These are phyloP conservation scores for Microsporum audouinii DNA, from an alignment of 2,329 filamentous ascomycete species.

Conservation along the genomic window DNA sequence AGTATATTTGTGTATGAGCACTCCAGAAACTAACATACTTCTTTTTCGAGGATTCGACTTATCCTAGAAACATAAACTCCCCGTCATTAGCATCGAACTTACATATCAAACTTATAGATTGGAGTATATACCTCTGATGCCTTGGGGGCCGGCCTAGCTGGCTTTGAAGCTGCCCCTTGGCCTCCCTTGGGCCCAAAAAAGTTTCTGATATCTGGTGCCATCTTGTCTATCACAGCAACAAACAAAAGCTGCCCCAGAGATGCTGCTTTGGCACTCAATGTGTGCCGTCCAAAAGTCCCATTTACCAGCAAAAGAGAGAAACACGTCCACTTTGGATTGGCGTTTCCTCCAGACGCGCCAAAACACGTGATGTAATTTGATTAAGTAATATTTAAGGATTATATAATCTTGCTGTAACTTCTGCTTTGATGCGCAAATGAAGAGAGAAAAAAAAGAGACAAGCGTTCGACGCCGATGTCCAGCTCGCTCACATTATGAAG, in stretches of 20 bases:
- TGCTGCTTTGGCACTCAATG: not conserved
- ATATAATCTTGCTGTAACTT: not conserved
- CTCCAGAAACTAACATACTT: constrained; percentile 20
- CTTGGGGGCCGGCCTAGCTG: constrained; percentile 33
- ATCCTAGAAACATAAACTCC: constrained; percentile 16
- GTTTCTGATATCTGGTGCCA: constrained; percentile 77
- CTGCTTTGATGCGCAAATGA: not conserved
- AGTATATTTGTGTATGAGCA: not conserved
- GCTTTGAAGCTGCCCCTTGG: constrained; percentile 43
- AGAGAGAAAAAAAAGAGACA: not conserved
- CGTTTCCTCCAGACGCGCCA: constrained; percentile 10
- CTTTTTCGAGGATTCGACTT: constrained; percentile 24
- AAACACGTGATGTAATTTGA: constrained; percentile 9
- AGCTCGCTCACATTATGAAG: constrained; percentile 20
- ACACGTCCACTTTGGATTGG: constrained; percentile 2
- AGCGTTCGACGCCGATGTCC: not conserved
- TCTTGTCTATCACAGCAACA: constrained; percentile 27
- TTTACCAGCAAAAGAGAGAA: not conserved
- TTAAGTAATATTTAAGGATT: not conserved
- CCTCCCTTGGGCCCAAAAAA: constrained; percentile 76
- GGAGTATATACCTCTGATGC: constrained; percentile 29
- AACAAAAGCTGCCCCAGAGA: not conserved
- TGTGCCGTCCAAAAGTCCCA: not conserved
- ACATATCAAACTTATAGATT: not conserved
- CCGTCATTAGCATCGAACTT: constrained; percentile 3